Evolutionary conservation across 345 rosid species (phyloP), one percentile per base, ranked within the genome.

Genomic region (Chamaenerion angustifolium): DNA sequence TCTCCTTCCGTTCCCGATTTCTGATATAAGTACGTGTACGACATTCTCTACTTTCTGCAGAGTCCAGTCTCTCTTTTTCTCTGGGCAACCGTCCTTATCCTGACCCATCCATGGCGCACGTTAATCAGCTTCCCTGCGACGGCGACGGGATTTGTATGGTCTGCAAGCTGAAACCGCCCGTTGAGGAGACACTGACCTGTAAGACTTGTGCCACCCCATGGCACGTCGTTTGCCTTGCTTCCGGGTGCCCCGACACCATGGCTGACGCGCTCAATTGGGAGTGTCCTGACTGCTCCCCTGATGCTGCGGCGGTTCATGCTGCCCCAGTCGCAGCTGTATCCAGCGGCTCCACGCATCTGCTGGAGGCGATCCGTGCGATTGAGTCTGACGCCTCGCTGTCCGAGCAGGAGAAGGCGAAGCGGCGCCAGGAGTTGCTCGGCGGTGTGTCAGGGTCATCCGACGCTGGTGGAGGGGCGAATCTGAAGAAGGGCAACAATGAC

Each of bases 91-190:
- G 51, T 48, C 23, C 60, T n/a, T 15, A 16, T 25, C 56, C 21
- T 31, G 3, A 31, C 37, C 37, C 37, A 31, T 31, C 14, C n/a
- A 73, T 77, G 89, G 77, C 72, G 46, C 47, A 53, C 56, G 69
- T 23, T 27, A 43, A 48, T 12, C 76, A 83, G 60, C 70, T 83
- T 1, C 94, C 96, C 0, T 83, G 94, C 76, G 79, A 68, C 52
- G 71, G 66, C 15, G 85, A 84, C 14, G 92, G 75, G 23, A 57
- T 55, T 0, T 84, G 94, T 78, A 88, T 84, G 88, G 60, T 55
- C 16, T 84, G 94, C 71, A 70, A 75, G 54, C 43, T 31, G 1
- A 64, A 18, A 8, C 82, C 80, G 16, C 45, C 56, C 0, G 0
- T 59, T 0, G 84, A 78, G 40, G 86, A 84, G 56, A 64, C 65